Base-by-base conservation (phyloP, 2,329 filamentous ascomycete genomes). In the Fusarium nanum region DNA sequence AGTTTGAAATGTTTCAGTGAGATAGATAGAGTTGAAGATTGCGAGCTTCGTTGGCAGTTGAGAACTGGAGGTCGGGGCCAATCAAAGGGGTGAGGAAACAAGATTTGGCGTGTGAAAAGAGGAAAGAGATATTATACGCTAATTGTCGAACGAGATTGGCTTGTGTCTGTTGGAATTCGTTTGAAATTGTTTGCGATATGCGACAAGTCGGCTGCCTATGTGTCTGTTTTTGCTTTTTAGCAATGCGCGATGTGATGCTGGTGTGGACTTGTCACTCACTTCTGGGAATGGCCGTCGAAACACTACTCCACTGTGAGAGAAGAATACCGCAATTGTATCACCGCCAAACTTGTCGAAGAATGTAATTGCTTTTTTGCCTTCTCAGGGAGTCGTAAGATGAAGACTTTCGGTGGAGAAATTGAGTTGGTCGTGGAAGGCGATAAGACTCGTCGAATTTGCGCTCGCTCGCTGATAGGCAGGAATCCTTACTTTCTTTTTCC, bases 191-290 rank as follows among this genome's bases (percentile, higher is more conserved):
- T 68, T 64, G 47, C 63, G 27, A 56, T 68, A 66, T 71, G 60
- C 66, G 65, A 66, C 53, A 65, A 70, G 73, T 69, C 68, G 71
- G 50, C 54, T 68, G 68, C 66, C 48, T 63, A 73, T 70, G 57
- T 61, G 64, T 75, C 71, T 75, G 59, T 55, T 69, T 65, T 53
- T 65, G 60, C 60, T 73, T 71, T 75, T 75, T 75, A 71, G 72
- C 66, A 65, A 67, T 57, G 67, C 67, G 69, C 66, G 56, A 75
- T 68, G 73, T 73, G 54, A 68, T 70, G 56, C 57, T 75, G 48
- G 55, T 55, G 73, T 63, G 71, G 45, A 57, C 53, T 64, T 52
- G 58, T 63, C 56, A 73, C 73, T 75, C 69, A 75, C 73, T 74
- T 58, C 60, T 61, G 20, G 56, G 58, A 72, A 52, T n/a, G 18